Evolutionary conservation across 768 basidiomycete genomes (phyloP), one percentile per base, ranked within the genome.

Genomic region (Lentinula edodes): DNA sequence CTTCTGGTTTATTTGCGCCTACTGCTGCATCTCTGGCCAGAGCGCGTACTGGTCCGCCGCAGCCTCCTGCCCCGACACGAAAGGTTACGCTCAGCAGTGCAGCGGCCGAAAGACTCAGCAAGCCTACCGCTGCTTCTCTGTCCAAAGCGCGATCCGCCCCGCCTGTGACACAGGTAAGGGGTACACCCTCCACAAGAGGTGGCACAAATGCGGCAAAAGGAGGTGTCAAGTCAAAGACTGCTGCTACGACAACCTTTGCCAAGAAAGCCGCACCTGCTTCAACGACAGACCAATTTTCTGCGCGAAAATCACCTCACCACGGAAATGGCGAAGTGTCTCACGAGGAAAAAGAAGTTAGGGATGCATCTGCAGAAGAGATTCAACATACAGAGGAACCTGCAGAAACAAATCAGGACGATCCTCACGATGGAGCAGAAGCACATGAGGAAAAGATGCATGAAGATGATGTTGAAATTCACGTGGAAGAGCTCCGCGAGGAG

Each of bases 21-120:
- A 93, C 91, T 0, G 91, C 90, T 0, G 89, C 91, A 3, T 91
- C 90, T 8, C 82, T 93, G 7, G 91, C 91, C 0, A 82, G 79
- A 54, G 79, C 87, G 38, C 85, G 89, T 53, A 83, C 81, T 67
- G 78, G 81, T 0, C 76, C 75, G 7, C 77, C 77, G 1, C 73
- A 72, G 0, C 73, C 77, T 6, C 79, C 84, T 0, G 75, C 78
- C 0, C 80, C 86, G 0, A 71, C 73, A 18, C 85, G 81, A 75
- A 88, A 87, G 71, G 68, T 73, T n/a, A 78, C 82, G 0, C 65
- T 84, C 50, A 82, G 81, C 61, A 78, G 78, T 62, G 81, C 75
- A 52, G 78, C 79, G 0, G 77, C 86, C 10, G 88, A 89, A 61
- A 80, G 91, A 55, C 75, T 92, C 46, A 90, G 84, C 72, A 90